Conservation (phyloP, 1,284 basidiomycete species). For the Sporisorium exsertum region DNA sequence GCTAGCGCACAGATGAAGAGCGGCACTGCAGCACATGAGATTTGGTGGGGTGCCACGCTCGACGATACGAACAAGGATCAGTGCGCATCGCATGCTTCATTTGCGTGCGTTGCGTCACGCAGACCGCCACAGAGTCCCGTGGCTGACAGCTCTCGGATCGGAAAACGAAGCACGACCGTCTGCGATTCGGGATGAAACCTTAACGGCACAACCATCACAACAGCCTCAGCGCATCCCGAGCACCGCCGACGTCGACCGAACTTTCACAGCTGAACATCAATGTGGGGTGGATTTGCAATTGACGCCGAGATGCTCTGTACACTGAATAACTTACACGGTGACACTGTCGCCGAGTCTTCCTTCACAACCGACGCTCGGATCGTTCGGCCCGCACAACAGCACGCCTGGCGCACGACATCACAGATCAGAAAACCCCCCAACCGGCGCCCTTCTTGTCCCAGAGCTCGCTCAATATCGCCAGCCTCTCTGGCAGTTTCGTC, state of each 20-base stretch:
- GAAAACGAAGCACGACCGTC: neutral
- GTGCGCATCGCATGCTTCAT: neutral
- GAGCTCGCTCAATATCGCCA: slow-evolving; percentile 46
- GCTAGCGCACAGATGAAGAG: neutral
- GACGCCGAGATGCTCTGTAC: no score
- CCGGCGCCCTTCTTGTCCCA: slow-evolving; percentile 48
- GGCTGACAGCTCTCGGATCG: neutral
- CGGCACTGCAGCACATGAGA: neutral
- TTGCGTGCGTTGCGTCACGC: neutral
- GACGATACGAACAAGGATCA: neutral
- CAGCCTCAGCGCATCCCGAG: no score
- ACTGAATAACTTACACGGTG: no score
- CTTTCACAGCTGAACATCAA: neutral
- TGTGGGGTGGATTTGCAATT: neutral
- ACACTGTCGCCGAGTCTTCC: neutral
- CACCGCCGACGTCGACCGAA: neutral
- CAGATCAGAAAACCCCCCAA: slow-evolving; percentile 24
- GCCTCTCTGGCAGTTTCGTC: slow-evolving; percentile 31
- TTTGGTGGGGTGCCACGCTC: neutral
- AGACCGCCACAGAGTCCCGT: neutral
- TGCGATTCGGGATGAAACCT: no score
- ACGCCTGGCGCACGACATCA: neutral
- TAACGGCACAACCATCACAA: no score
- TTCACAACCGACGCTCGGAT: slow-evolving; percentile 19
- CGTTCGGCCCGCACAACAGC: neutral